Conservation (phyloP, 2,329 filamentous ascomycete genomes). For the Colletotrichum australisinense region DNA sequence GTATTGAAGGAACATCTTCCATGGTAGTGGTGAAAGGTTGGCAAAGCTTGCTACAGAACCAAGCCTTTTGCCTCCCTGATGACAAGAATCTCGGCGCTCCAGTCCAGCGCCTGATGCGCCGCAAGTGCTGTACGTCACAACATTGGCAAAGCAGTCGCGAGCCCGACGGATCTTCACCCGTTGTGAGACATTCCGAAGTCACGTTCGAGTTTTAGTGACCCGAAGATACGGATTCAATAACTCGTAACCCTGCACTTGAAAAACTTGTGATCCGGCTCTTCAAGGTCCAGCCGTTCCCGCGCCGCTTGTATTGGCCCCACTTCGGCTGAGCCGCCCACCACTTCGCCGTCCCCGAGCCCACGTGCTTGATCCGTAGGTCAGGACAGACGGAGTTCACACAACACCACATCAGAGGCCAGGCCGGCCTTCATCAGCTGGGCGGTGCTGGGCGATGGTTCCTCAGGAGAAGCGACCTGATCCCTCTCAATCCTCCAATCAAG, state of each 20-base stretch:
- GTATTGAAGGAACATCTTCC: background rate
- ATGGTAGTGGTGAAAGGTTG: conserved; percentile 2
- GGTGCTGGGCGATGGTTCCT: conserved; percentile 10
- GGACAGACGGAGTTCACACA: conserved; percentile 12
- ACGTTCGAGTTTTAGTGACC: background rate
- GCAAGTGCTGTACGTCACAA: conserved; percentile 6
- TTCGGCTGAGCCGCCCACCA: conserved; percentile 13
- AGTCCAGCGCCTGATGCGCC: background rate
- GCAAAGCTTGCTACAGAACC: conserved; percentile 18
- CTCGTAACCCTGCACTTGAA: background rate
- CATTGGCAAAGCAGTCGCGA: conserved; percentile 10
- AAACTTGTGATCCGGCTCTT: background rate
- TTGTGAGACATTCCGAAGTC: background rate
- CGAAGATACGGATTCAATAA: background rate
- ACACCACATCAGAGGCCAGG: conserved; percentile 4
- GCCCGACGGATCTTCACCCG: conserved; percentile 3
- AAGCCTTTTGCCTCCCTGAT: conserved; percentile 6
- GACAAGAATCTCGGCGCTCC: conserved; percentile 24
- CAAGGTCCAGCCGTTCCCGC: conserved; percentile 9
- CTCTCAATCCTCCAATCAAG: too few species aligned
- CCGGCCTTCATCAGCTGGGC: background rate
- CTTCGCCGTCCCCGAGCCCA: conserved; percentile 20
- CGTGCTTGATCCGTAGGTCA: conserved; percentile 32
- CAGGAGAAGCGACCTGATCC: background rate
- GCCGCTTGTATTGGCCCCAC: conserved; percentile 3